Percentiles rank a stretch among this genome's conserved stretches.
Evolutionary conservation across 345 rosid species (phyloP).

Genomic region (Triadica sebifera): DNA sequence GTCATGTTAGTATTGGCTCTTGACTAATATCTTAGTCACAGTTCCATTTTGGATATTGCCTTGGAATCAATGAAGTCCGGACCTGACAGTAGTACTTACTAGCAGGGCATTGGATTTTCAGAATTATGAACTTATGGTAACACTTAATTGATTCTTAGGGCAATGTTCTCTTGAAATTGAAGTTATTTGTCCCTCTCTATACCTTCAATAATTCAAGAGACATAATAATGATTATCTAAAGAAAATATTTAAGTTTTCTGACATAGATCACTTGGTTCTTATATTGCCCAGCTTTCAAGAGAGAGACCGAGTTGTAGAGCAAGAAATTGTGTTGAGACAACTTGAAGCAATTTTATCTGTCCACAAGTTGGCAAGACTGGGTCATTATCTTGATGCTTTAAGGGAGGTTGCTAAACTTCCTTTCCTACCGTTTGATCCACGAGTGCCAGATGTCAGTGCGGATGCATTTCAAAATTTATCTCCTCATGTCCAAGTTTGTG

Average conservation of each 20-base stretch:
- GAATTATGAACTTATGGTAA: no score
- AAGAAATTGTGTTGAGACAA: slow-evolving; percentile 87
- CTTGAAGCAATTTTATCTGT: slow-evolving; percentile 87
- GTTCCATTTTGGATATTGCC: no score
- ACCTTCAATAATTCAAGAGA: no score
- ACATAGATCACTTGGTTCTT: slow-evolving; percentile 12
- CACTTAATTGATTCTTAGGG: no score
- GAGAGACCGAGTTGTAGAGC: slow-evolving; percentile 75
- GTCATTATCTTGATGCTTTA: slow-evolving; percentile 74
- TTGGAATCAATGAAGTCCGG: no score
- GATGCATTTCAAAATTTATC: slow-evolving; percentile 69
- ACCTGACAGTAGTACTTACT: no score
- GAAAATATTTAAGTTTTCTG: no score
- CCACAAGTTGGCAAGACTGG: slow-evolving; percentile 64
- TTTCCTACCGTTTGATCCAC: slow-evolving; percentile 86
- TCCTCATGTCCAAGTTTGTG: slow-evolving; percentile 79
- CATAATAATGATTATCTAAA: not conserved
- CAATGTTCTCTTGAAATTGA: no score
- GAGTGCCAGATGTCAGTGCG: slow-evolving; percentile 51
- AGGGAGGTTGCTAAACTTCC: slow-evolving; percentile 92
- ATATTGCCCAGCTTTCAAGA: slow-evolving; percentile 59
- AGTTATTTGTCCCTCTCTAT: no score
- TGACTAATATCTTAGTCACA: no score
- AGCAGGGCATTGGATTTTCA: no score
- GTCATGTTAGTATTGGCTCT: no score